These are phyloP conservation scores for Boletus subcaerulescens DNA, from an alignment of 768 basidiomycete species.

Conservation along the genomic window DNA sequence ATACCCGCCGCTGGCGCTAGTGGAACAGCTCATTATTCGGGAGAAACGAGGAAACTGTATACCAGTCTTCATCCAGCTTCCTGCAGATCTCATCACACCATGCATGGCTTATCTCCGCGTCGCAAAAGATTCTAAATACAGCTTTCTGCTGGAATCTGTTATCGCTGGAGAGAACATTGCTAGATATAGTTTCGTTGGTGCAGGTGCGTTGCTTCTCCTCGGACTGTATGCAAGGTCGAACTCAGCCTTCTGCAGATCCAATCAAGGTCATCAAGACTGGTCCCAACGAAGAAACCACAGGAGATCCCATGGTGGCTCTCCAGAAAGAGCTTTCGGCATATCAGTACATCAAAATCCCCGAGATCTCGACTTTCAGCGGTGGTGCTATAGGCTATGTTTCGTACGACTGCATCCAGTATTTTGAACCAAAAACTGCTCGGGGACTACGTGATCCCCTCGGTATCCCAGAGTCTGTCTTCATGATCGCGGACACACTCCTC, in stretches of 20 bases:
- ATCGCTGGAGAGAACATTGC: slow-evolving; percentile 87
- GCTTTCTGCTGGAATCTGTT: slow-evolving; percentile 93
- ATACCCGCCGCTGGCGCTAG: slow-evolving; percentile 65
- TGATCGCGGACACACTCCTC: slow-evolving; percentile 93
- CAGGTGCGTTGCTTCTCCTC: slow-evolving; percentile 55
- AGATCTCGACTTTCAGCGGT: slow-evolving; percentile 92
- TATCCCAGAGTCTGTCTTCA: slow-evolving; percentile 96
- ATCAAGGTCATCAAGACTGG: slow-evolving; percentile 90
- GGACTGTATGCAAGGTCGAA: background rate
- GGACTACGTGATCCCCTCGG: slow-evolving; percentile 71
- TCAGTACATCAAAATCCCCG: slow-evolving; percentile 87
- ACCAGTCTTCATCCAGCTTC: slow-evolving; percentile 88
- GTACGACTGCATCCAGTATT: slow-evolving; percentile 95
- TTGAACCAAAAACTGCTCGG: slow-evolving; percentile 89
- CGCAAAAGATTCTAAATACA: slow-evolving; percentile 89
- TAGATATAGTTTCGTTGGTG: slow-evolving; percentile 94
- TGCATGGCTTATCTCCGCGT: slow-evolving; percentile 95
- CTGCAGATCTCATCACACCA: slow-evolving; percentile 95
- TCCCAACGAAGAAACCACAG: slow-evolving; percentile 73
- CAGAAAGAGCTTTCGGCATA: slow-evolving; percentile 85
- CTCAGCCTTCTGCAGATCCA: slow-evolving; percentile 59
- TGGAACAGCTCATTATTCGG: slow-evolving; percentile 73
- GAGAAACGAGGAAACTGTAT: slow-evolving; percentile 90
- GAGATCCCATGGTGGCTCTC: slow-evolving; percentile 83
- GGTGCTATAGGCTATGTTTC: slow-evolving; percentile 97